Evolutionary conservation across 768 basidiomycete genomes (phyloP), one percentile per base, ranked within the genome.

Genomic region (Calocybe cyanea): DNA sequence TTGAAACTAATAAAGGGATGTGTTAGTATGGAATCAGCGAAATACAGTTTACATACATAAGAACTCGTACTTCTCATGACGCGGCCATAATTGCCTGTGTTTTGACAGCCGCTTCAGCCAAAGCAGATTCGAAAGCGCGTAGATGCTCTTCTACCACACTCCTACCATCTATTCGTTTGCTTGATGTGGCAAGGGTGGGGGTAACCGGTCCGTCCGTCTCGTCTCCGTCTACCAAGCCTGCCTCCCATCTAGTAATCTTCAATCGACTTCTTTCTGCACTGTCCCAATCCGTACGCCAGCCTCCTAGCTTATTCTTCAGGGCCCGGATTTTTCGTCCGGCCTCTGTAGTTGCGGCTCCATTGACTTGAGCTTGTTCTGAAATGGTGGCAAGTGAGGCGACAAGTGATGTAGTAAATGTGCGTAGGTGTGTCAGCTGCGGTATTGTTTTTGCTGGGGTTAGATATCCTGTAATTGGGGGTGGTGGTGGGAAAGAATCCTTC

Each of bases 331-430:
- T 91, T 31, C 91, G 77, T 37, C 88, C 89, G 0, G 90, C 85
- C 46, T 94, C 91, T 1, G 89, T 82, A 8, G 87, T 85, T 3
- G 84, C 85, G 1, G 87, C 92, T 8, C 84, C 81, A 57, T 91
- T 90, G 40, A 92, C 88, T 60, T 94, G 91, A 11, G 89, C 86
- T 49, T 92, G 87, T 57, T 94, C 91, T 19, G 86, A 89, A 52
- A 92, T 80, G 25, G 81, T 78, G 2, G 82, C 76, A 36, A 94
- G 75, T 9, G 88, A 85, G 18, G 82, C 68, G 37, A 86, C 81
- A 41, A 92, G 77, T 7, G 87, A 85, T 7, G 81, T 63, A 0
- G 91, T 93, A 60, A 81, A 76, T 18, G 80, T 75, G 34, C 90
- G 84, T 46, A 92, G 70, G 52, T 86, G 75, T 2, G 78, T 70